Percentiles rank a stretch among this genome's conserved stretches.
Conservation (phyloP, 2,329 filamentous ascomycete species). For the Claviceps sp. region DNA sequence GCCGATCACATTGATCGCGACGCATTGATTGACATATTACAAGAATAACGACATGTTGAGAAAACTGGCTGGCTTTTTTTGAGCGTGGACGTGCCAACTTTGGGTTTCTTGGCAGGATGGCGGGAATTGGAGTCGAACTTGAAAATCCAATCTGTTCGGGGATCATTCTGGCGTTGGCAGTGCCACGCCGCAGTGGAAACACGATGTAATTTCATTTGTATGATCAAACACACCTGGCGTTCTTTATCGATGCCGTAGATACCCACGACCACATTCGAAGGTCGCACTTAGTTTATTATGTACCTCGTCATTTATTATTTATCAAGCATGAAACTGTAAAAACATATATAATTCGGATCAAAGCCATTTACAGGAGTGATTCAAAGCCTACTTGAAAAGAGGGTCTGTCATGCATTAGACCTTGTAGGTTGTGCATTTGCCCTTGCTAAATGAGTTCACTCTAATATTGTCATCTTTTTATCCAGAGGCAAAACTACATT, state of each 20-base stretch:
- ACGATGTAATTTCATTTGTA: not conserved
- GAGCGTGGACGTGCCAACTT: not conserved
- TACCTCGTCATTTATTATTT: not conserved
- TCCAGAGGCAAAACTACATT: too few relatives aligned
- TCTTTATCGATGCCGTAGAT: conserved; percentile 3
- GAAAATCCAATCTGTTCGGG: not conserved
- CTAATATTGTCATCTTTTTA: too few relatives aligned
- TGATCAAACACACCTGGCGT: not conserved
- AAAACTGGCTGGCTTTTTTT: not conserved
- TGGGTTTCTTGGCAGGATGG: not conserved
- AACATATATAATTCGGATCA: too few relatives aligned
- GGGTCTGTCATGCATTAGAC: too few relatives aligned
- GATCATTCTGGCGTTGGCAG: not conserved
- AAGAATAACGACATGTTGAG: conserved; percentile 9
- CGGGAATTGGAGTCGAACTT: not conserved
- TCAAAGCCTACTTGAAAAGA: too few relatives aligned
- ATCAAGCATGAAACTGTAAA: not conserved
- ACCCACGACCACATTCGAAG: conserved; percentile 3
- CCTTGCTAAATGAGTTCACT: too few relatives aligned
- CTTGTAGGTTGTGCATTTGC: too few relatives aligned
- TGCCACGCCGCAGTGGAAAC: not conserved
- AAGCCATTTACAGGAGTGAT: too few relatives aligned
- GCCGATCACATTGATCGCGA: conserved; percentile 45
- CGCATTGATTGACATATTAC: conserved; percentile 45
- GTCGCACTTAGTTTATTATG: conserved; percentile 2